Conservation (phyloP, 1,139 yeast species). For the Chernovozyma aurita region DNA sequence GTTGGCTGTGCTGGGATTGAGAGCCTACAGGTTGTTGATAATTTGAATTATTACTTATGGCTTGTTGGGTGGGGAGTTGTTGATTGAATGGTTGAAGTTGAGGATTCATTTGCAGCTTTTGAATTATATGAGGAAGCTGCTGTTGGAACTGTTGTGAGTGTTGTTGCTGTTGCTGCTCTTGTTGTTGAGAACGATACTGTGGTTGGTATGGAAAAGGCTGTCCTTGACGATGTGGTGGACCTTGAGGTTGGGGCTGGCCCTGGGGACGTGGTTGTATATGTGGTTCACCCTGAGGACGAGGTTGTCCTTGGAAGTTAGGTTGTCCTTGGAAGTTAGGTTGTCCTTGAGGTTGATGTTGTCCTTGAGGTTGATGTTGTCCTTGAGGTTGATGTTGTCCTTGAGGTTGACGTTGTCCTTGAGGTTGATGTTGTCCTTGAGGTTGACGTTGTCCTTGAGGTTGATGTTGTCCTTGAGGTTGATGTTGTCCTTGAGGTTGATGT, state of each 20-base stretch:
- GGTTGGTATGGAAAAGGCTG: conserved; percentile 6
- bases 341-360: neutral
- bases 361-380: conserved; percentile 2
- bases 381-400: conserved; percentile 3
- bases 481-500: conserved; percentile 5
- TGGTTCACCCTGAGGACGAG: conserved; percentile 1
- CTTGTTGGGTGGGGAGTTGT: conserved; percentile 6
- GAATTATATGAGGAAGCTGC: neutral
- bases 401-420: conserved; percentile 3
- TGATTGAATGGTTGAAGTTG: conserved; percentile 6
- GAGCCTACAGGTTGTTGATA: neutral
- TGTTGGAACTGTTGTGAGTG: conserved; percentile 5
- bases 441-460: conserved; percentile 2
- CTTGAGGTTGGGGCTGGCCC: conserved; percentile 6
- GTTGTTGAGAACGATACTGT: neutral
- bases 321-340: conserved; percentile 6
- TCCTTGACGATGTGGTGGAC: conserved; percentile 6
- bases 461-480: conserved; percentile 4
- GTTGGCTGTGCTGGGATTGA: conserved; percentile 4
- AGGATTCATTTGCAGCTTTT: neutral
- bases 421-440: conserved; percentile 2
- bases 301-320: conserved; percentile 7
- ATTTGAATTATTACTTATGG: neutral
- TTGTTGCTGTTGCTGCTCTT: conserved; percentile 1
- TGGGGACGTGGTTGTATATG: conserved; percentile 4